A percentile compares a stretch with the other conserved stretches of the same genome.
These are phyloP conservation scores for Salix brachista DNA, from an alignment of 345 rosid species.

Conservation along the genomic window DNA sequence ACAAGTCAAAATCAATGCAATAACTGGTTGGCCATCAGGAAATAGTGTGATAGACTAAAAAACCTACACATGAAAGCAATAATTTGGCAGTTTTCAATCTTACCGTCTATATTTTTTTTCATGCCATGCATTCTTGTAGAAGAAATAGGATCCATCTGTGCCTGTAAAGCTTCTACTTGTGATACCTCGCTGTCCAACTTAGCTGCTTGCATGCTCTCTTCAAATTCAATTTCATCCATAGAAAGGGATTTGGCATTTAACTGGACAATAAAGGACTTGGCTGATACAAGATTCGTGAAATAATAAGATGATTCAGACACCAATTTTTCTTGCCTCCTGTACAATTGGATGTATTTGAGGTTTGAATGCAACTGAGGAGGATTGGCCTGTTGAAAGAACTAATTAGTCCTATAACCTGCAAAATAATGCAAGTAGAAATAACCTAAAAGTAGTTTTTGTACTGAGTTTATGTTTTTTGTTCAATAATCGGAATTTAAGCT, in stretches of 20 bases:
- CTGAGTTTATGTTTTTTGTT: not conserved
- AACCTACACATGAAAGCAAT: not conserved
- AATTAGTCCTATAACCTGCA: not conserved
- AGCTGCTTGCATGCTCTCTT: slow-evolving; percentile 55
- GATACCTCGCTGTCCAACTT: slow-evolving; percentile 29
- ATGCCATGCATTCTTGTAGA: slow-evolving; percentile 11
- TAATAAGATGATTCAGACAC: slow-evolving; percentile 56
- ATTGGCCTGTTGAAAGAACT: slow-evolving; percentile 45
- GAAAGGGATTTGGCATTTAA: slow-evolving; percentile 55
- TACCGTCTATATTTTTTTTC: slow-evolving; percentile 25
- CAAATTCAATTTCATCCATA: slow-evolving; percentile 51
- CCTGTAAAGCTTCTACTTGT: slow-evolving; percentile 17
- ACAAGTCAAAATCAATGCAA: not conserved
- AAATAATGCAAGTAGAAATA: not conserved
- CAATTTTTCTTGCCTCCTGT: slow-evolving; percentile 46
- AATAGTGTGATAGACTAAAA: not conserved
- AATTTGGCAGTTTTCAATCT: slow-evolving; percentile 1
- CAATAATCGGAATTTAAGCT: not conserved
- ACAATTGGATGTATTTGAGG: slow-evolving; percentile 52
- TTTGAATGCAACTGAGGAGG: slow-evolving; percentile 59
- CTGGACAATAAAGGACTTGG: slow-evolving; percentile 47
- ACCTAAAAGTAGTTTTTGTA: not conserved
- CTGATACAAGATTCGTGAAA: slow-evolving; percentile 50
- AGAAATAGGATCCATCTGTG: slow-evolving; percentile 19
- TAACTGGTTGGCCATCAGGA: no score